Evolutionary conservation across 768 basidiomycete species (phyloP).

Genomic region (Boletus pseudopeckii): DNA sequence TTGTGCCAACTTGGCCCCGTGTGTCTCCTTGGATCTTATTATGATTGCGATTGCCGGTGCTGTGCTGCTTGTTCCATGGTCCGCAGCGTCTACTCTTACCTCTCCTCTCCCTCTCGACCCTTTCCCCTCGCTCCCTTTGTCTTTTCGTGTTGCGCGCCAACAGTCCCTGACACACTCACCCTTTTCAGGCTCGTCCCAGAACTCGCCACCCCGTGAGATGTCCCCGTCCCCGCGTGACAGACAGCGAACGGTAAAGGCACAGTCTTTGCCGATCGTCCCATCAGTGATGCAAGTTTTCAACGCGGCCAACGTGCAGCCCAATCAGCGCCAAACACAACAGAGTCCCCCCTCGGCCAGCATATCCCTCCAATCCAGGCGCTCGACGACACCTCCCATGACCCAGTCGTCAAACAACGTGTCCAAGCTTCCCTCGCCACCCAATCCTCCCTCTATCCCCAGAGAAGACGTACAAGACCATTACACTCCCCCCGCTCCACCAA

Average conservation of each 20-base stretch:
- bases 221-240: constrained; percentile 44
- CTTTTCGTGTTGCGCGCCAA: not conserved
- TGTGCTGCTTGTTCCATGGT: not conserved
- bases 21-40: not conserved
- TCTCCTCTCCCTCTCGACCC: not conserved
- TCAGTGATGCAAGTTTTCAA: constrained; percentile 51
- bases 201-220: constrained; percentile 38
- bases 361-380: constrained; percentile 34
- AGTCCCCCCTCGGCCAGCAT: constrained; percentile 34
- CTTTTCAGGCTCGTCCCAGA: constrained; percentile 24
- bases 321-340: constrained; percentile 37
- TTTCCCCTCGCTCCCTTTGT: not conserved
- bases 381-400: constrained; percentile 32
- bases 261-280: constrained; percentile 63
- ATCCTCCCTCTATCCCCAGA: not conserved
- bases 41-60: not conserved
- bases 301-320: constrained; percentile 33
- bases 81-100: not conserved
- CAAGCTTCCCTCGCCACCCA: constrained; percentile 31
- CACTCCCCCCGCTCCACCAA: constrained; percentile 41
- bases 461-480: constrained; percentile 37
- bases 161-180: constrained; percentile 1
- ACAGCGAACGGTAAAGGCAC: constrained; percentile 53
- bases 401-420: constrained; percentile 31
- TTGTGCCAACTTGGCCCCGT: not conserved